Evolutionary conservation across 2,329 filamentous ascomycete species (phyloP).

Genomic region (Fusarium abutilonis): DNA sequence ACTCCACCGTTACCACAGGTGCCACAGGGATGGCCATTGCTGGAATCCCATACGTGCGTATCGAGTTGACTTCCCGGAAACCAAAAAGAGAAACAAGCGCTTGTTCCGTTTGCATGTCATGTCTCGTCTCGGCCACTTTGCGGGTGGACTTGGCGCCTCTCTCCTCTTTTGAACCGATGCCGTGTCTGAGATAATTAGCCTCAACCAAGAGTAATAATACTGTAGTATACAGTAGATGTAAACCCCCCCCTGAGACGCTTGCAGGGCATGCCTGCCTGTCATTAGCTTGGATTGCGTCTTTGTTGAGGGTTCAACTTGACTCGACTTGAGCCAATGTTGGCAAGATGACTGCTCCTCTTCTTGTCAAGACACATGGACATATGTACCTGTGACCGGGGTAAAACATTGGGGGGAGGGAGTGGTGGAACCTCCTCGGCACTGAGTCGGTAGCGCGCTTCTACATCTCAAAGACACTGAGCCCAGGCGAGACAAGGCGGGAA

Average conservation of each 20-base stretch:
- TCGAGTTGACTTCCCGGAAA: constrained; percentile 13
- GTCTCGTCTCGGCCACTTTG: constrained; percentile 40
- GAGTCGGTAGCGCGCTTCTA: constrained; percentile 38
- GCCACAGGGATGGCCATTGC: constrained; percentile 35
- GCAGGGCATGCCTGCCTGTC: constrained; percentile 3
- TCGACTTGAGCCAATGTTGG: constrained; percentile 19
- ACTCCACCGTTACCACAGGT: constrained; percentile 1
- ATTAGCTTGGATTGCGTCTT: constrained; percentile 12
- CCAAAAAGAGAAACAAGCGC: constrained; percentile 12
- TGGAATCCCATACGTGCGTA: constrained; percentile 37
- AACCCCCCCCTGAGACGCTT: constrained; percentile 12
- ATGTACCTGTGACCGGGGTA: constrained; percentile 16
- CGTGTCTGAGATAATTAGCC: constrained; percentile 1
- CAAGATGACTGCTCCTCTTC: constrained; percentile 23
- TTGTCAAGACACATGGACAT: constrained; percentile 9
- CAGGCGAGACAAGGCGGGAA: constrained; percentile 34
- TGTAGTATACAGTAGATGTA: neutral
- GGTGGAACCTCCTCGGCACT: constrained; percentile 38
- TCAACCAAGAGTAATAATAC: no score
- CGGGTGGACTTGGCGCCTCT: constrained; percentile 37
- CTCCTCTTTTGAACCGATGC: constrained; percentile 21
- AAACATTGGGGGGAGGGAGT: constrained; percentile 24
- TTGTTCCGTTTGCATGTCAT: constrained; percentile 33
- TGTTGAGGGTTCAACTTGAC: constrained; percentile 17
- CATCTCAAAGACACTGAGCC: constrained; percentile 32